Evolutionary conservation across 176 grass and related monocot genomes (phyloP), one percentile per base, ranked within the genome.

Genomic region (Phoenix roebelenii): DNA sequence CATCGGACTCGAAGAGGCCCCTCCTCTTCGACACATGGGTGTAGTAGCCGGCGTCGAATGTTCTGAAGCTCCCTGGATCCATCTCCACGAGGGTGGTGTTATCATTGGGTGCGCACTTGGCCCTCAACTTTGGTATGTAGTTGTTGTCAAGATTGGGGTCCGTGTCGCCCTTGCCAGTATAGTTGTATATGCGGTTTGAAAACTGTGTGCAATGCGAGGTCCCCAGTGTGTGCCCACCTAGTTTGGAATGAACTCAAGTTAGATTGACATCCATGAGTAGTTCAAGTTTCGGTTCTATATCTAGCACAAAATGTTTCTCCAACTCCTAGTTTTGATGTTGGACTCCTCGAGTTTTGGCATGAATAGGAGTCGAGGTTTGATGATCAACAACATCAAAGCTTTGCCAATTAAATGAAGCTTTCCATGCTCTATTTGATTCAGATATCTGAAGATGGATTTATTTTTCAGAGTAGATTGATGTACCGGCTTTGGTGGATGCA

Each of bases 1-100:
- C 77, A 52, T 98, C 88, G n/a, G 93, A 89, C 52, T 92, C 79
- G 76, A 98, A 98, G 23, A 88, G 63, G 1, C 84, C 88, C 63
- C 88, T 69, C 7, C 76, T 72, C 74, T 85, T 83, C 52, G 68
- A 54, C 1, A 98, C 82, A 28, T 74, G 44, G 26, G 30, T 72
- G 79, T 22, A 98, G 76, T 89, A 98, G 25, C 55, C 25, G 0
- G 80, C 60, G 67, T 98, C 88, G 66, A 98, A 98, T 30, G 88
- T 89, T 54, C 6, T 80, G 88, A 82, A 85, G 74, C 84, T 98
- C 0, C 93, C 88, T 0, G 93, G 93, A 32, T 98, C 88, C 93
- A 98, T 98, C 73, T 92, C 88, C 60, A 92, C 72, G 2, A 81
- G 54, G 44, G 93, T 98, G 23, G 50, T 85, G 61, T 65, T 76